phyloP scores from a whole-genome alignment of 2,329 filamentous ascomycete genomes.

The Clarireedia sp. region DNA sequence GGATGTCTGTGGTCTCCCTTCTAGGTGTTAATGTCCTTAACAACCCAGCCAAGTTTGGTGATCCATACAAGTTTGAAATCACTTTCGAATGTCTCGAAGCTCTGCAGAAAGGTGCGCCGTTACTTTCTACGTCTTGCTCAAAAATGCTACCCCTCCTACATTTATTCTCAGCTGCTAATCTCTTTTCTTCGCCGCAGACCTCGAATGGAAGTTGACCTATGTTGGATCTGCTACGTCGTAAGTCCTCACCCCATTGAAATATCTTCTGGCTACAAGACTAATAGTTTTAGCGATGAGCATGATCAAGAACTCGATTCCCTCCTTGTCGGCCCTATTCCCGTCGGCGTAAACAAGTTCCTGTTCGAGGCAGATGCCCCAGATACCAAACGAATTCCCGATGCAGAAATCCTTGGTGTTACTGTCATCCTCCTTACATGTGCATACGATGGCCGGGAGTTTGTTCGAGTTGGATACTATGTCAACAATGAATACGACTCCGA shows the following conservation, averaged over 20 bases:
- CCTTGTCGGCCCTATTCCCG: constrained; percentile 92
- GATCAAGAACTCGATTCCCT: constrained; percentile 97
- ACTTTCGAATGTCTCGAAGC: constrained; percentile 96
- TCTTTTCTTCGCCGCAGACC: constrained; percentile 48
- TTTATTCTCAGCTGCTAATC: constrained; percentile 9
- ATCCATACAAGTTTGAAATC: constrained; percentile 95
- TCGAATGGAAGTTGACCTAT: constrained; percentile 99
- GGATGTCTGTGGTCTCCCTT: constrained; percentile 93
- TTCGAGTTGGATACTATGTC: constrained; percentile 97
- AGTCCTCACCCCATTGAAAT: constrained; percentile 32
- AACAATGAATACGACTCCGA: constrained; percentile 98
- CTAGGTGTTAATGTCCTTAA: constrained; percentile 93
- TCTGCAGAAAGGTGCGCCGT: constrained; percentile 71
- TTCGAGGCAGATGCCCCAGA: constrained; percentile 94
- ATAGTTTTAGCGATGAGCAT: constrained; percentile 51
- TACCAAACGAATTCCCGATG: constrained; percentile 81
- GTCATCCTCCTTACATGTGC: constrained; percentile 94
- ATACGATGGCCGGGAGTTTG: constrained; percentile 94
- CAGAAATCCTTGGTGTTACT: constrained; percentile 93
- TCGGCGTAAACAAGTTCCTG: constrained; percentile 97
- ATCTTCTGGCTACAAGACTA: not conserved
- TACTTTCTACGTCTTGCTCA: not conserved
- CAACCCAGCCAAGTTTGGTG: constrained; percentile 90
- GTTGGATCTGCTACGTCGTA: constrained; percentile 97
- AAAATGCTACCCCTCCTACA: not conserved